Evolutionary conservation across 2,329 filamentous ascomycete genomes (phyloP), one percentile per base, ranked within the genome.

Genomic region (Diaporthe eres): DNA sequence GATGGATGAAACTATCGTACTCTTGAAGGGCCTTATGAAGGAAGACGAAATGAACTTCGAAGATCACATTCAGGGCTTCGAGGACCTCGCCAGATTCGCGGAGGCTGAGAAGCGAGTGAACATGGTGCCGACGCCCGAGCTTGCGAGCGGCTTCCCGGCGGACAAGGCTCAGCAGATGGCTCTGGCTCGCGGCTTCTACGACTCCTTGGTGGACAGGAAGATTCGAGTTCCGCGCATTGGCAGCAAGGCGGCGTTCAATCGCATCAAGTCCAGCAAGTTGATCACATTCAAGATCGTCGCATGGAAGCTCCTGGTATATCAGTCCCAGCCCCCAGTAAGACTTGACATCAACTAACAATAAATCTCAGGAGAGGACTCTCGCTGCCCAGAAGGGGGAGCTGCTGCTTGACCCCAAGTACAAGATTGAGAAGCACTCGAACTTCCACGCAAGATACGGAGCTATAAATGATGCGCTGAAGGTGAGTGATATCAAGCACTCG

Each of bases 21-120:
- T 8, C 0, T 3, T 34, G 25, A 15, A 9, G 0, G 13, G 1
- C 1, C 31, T 28, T 10, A 0, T n/a, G 6, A 7, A 37, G 1
- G 25, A 47, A 15, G 7, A 22, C 4, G 63, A 12, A 12, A 2
- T 13, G 12, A 6, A 51, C 4, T 37, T 67, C 28, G 42, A 10
- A 22, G 19, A n/a, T 8, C 42, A 15, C 61, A 67, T 67, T 22
- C 28, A 3, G 3, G 3, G 10, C 28, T 51, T 51, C 8, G 6
- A 5, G 7, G 28, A 67, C 4, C 2, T n/a, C 8, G 19, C 4
- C 3, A 49, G 12, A 7, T 51, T 37, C 44, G n/a, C 3, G 22
- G 44, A 51, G 28, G 61, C 61, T 2, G 42, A 49, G 42, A 49
- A 7, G 17, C 42, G 17, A 22, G 22, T 3, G 17, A 34, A 31